Evolutionary conservation across 345 rosid genomes (phyloP).

Genomic region (Viola odorata): DNA sequence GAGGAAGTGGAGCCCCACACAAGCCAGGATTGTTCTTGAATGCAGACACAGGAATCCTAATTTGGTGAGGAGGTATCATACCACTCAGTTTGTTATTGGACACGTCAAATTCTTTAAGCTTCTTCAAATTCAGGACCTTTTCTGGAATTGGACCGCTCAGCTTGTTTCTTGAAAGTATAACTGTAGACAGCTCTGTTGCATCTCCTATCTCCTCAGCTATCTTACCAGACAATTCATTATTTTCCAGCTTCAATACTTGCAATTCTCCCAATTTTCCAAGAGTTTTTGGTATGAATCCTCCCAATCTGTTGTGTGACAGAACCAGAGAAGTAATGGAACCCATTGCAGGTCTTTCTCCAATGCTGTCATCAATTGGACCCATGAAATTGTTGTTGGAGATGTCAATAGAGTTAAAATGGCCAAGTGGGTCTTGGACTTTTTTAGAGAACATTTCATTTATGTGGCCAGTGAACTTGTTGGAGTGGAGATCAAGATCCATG

Average conservation of each 20-base stretch:
- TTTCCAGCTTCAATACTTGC: conserved; percentile 32
- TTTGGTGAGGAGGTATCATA: conserved; percentile 38
- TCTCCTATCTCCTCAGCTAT: conserved; percentile 42
- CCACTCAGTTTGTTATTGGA: conserved; percentile 38
- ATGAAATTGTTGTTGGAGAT: conserved; percentile 38
- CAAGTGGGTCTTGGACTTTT: conserved; percentile 34
- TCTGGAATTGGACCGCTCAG: conserved; percentile 37
- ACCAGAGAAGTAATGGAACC: conserved; percentile 32
- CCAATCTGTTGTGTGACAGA: conserved; percentile 35
- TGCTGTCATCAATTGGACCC: conserved; percentile 33
- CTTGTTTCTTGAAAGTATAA: conserved; percentile 43
- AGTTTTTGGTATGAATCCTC: conserved; percentile 44
- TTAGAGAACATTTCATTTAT: conserved; percentile 34
- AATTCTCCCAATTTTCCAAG: conserved; percentile 33
- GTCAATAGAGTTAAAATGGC: conserved; percentile 47
- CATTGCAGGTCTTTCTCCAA: conserved; percentile 38
- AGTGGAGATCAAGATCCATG: conserved; percentile 64
- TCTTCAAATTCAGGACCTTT: conserved; percentile 31
- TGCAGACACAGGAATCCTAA: conserved; percentile 36
- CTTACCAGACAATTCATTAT: conserved; percentile 30
- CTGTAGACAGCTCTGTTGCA: conserved; percentile 29
- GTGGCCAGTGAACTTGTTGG: conserved; percentile 41
- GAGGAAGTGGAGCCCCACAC: conserved; percentile 52
- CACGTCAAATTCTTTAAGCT: conserved; percentile 40
- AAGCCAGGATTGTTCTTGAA: conserved; percentile 39